A percentile compares a stretch with the other conserved stretches of the same genome.
Conservation (phyloP, 257 asterid genomes). For the Capsicum rhomboideum region DNA sequence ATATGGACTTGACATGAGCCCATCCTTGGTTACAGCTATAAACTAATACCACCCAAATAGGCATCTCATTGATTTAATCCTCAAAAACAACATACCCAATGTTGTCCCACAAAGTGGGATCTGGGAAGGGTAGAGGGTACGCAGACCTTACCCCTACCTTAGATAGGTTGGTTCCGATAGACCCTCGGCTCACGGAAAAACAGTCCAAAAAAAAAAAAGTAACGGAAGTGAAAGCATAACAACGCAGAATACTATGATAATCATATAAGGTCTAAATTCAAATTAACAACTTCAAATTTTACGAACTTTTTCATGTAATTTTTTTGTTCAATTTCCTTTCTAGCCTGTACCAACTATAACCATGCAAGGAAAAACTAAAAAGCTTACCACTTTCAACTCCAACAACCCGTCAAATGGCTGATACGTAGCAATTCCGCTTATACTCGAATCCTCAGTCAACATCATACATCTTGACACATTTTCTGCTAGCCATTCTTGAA, state of each 20-base stretch:
- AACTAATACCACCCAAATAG: not conserved
- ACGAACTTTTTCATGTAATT: not conserved
- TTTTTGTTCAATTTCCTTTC: not conserved
- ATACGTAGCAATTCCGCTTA: conserved; percentile 33
- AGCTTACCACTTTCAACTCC: conserved; percentile 51
- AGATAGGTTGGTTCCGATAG: no score
- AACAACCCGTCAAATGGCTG: conserved; percentile 54
- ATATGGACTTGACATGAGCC: not conserved
- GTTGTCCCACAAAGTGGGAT: no score
- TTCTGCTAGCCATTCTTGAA: conserved; percentile 48
- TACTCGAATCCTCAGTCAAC: conserved; percentile 23
- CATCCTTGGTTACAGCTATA: not conserved
- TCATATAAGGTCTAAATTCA: no score
- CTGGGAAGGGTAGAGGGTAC: no score
- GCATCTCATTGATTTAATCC: not conserved
- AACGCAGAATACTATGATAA: no score
- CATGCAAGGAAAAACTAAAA: not conserved
- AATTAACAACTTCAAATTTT: not conserved
- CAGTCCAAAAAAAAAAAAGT: no score
- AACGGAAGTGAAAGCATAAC: no score
- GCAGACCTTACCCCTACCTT: no score
- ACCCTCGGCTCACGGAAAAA: no score
- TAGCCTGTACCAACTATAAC: no score
- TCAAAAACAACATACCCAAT: no score
- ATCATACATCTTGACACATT: conserved; percentile 28